Percentiles rank a stretch among this genome's conserved stretches.
phyloP scores from a whole-genome alignment of 208 protist genomes.

The Crithidia fasciculata region DNA sequence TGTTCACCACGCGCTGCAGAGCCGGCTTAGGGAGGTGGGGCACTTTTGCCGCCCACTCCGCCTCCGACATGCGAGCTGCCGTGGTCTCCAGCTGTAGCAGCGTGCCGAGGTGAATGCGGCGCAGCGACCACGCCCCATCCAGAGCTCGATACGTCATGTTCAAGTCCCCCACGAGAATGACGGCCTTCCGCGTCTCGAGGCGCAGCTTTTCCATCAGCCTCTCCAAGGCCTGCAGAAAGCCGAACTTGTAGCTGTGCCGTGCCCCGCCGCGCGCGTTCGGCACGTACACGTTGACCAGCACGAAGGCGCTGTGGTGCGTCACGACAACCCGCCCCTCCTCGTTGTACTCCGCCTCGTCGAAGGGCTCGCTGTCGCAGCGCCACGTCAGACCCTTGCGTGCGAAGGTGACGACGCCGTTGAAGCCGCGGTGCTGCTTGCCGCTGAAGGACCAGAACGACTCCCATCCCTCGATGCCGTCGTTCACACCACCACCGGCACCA shows the following conservation, averaged over 20 bases:
- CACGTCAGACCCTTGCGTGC: constrained; percentile 69
- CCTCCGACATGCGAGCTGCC: constrained; percentile 22
- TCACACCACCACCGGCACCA: constrained; percentile 13
- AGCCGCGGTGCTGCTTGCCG: constrained; percentile 65
- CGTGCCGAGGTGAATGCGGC: constrained; percentile 58
- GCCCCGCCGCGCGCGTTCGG: constrained; percentile 75
- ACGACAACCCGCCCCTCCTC: constrained; percentile 86
- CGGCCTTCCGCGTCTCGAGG: constrained; percentile 51
- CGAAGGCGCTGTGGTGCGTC: constrained; percentile 76
- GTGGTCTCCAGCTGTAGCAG: constrained; percentile 34
- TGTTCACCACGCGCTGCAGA: constrained; percentile 41
- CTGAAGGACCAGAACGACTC: constrained; percentile 89
- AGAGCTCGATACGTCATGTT: constrained; percentile 85
- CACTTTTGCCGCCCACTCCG: constrained; percentile 36
- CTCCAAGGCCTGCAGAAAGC: constrained; percentile 60
- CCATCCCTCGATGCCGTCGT: constrained; percentile 65
- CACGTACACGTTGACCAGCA: constrained; percentile 91
- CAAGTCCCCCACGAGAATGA: constrained; percentile 84
- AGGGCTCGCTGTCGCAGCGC: constrained; percentile 68
- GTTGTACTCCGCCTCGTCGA: constrained; percentile 70
- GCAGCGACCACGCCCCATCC: constrained; percentile 77
- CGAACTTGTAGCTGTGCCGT: constrained; percentile 61
- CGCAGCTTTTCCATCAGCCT: constrained; percentile 47
- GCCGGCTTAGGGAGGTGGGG: constrained; percentile 39
- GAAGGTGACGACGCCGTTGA: constrained; percentile 91